Percentiles rank a stretch among this genome's conserved stretches.
Conservation (phyloP, 139 green algal genomes). For the Picocystis salinarum region DNA sequence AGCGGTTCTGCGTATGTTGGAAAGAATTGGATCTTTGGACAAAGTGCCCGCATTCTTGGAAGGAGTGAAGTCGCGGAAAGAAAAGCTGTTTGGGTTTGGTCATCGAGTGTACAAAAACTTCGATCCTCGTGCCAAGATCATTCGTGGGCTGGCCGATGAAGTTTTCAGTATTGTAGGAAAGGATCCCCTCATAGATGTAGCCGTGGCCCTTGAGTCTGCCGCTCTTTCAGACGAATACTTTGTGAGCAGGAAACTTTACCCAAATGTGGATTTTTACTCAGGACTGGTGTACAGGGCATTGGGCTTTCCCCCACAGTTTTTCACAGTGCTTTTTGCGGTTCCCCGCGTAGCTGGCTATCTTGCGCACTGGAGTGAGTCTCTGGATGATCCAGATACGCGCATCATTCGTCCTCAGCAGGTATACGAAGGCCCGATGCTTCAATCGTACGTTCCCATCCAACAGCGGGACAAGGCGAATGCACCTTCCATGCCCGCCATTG, state of each 20-base stretch:
- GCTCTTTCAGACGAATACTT: constrained; percentile 51
- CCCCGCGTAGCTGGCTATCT: constrained; percentile 78
- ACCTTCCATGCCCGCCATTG: no score
- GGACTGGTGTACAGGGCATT: constrained; percentile 54
- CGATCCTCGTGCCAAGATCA: constrained; percentile 86
- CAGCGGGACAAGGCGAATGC: no score
- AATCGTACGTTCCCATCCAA: no score
- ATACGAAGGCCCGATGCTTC: constrained; percentile 49
- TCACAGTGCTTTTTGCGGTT: constrained; percentile 96
- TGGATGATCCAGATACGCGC: constrained; percentile 85
- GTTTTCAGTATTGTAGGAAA: constrained; percentile 75
- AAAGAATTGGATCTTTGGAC: constrained; percentile 65
- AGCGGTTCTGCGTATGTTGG: constrained; percentile 40
- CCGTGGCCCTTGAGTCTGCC: constrained; percentile 58
- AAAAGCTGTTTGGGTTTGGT: constrained; percentile 91
- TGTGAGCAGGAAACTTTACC: constrained; percentile 84
- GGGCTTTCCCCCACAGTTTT: constrained; percentile 94
- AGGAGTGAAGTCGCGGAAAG: constrained; percentile 47
- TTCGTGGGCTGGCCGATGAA: constrained; percentile 36
- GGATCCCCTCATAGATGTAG: constrained; percentile 91
- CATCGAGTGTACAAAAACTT: constrained; percentile 99
- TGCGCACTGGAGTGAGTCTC: constrained; percentile 86
- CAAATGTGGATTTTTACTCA: constrained; percentile 98
- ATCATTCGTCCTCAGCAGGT: constrained; percentile 96
- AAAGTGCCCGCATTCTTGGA: constrained; percentile 56